Conservation (phyloP, 2,329 filamentous ascomycete species). For the Acrocalymma vagum region DNA sequence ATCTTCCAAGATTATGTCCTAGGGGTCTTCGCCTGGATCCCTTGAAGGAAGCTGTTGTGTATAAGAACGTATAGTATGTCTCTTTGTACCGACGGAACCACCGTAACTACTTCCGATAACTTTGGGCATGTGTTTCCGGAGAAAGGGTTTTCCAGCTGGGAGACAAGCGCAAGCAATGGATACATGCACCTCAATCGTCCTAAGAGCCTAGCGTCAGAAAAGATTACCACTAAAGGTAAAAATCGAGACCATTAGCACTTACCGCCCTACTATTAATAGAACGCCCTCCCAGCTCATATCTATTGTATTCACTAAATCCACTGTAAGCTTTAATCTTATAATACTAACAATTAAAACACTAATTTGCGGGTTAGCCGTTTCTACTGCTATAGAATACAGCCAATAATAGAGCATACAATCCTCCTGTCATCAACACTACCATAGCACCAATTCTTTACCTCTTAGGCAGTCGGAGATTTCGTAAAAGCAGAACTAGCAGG, state of each 20-base stretch:
- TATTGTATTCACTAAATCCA: slow-evolving; percentile 5
- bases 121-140: slow-evolving; percentile 5
- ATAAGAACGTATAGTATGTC: slow-evolving; percentile 4
- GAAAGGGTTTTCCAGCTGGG: slow-evolving; percentile 5
- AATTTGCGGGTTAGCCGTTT: slow-evolving; percentile 2
- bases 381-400: slow-evolving; percentile 2
- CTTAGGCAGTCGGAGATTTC: slow-evolving; percentile 6
- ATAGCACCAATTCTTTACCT: slow-evolving; percentile 5
- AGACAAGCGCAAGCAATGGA: slow-evolving; percentile 3
- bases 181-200: slow-evolving; percentile 2
- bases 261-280: neutral
- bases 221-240: too few relatives aligned
- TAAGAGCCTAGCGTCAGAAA: too few relatives aligned
- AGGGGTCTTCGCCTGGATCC: slow-evolving; percentile 2
- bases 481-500: slow-evolving; percentile 7
- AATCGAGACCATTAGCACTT: slow-evolving; percentile 7
- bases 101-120: slow-evolving; percentile 7
- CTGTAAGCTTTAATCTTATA: slow-evolving; percentile 4
- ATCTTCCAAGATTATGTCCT: slow-evolving; percentile 2
- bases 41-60: slow-evolving; percentile 4
- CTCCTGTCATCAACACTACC: slow-evolving; percentile 7
- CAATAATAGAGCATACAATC: slow-evolving; percentile 6
- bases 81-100: slow-evolving; percentile 2
- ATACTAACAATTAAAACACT: slow-evolving; percentile 4
- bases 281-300: slow-evolving; percentile 3